Conservation (phyloP, 2,329 filamentous ascomycete species). For the Massarina eburnea region DNA sequence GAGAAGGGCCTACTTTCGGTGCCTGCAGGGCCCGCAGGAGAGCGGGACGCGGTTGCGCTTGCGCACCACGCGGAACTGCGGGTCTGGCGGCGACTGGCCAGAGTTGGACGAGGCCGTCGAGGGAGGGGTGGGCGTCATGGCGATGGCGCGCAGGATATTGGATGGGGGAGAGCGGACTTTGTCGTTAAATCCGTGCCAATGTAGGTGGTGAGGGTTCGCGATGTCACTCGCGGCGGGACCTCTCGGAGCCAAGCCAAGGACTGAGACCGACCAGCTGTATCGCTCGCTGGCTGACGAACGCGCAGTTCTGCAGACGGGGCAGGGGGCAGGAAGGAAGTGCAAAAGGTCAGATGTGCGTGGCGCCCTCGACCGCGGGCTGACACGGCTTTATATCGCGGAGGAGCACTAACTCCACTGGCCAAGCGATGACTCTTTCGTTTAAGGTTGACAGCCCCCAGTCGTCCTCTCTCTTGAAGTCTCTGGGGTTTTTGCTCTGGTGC, state of each 20-base stretch:
- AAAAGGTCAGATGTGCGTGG: slow-evolving; percentile 17
- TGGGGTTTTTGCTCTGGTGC: too few relatives aligned
- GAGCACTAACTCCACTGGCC: slow-evolving; percentile 33
- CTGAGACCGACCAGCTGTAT: not conserved
- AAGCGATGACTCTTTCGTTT: slow-evolving; percentile 8
- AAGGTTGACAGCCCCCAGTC: too few relatives aligned
- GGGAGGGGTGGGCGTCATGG: slow-evolving; percentile 75
- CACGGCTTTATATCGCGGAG: slow-evolving; percentile 32
- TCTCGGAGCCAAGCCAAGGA: slow-evolving; percentile 5
- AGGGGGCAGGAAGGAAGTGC: slow-evolving; percentile 12
- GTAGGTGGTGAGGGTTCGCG: slow-evolving; percentile 1
- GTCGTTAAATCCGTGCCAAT: slow-evolving; percentile 28
- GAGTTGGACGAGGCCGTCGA: slow-evolving; percentile 76
- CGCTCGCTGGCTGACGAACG: slow-evolving; percentile 7
- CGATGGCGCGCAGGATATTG: slow-evolving; percentile 6
- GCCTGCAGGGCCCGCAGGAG: slow-evolving; percentile 87
- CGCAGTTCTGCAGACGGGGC: not conserved
- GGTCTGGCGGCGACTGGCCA: slow-evolving; percentile 80
- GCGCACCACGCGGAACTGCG: slow-evolving; percentile 83
- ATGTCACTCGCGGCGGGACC: slow-evolving; percentile 2
- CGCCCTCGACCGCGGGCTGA: slow-evolving; percentile 16
- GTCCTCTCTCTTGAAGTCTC: too few relatives aligned
- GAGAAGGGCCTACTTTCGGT: slow-evolving; percentile 71
- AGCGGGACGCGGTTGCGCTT: slow-evolving; percentile 90
- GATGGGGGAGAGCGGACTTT: slow-evolving; percentile 20